Conservation (phyloP, 176 grass and related monocot genomes). For the Elymus sibiricus region DNA sequence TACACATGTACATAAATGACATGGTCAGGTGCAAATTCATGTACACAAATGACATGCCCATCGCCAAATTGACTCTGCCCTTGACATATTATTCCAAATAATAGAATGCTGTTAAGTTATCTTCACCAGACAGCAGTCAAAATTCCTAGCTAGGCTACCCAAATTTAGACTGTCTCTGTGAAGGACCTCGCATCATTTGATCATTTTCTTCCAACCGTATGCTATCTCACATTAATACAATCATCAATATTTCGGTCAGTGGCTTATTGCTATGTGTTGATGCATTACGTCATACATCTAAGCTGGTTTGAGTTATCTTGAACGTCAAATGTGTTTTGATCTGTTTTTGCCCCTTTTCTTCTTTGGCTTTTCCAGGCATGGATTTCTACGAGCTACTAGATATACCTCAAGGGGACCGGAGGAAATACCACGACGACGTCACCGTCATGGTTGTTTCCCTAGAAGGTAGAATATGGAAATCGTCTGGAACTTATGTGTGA, state of each 20-base stretch:
- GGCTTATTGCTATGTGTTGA: not conserved
- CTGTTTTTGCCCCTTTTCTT: not conserved
- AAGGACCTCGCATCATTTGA: not conserved
- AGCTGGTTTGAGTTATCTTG: not conserved
- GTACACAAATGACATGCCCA: not conserved
- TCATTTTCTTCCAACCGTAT: not conserved
- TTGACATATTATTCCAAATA: not conserved
- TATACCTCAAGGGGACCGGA: constrained; percentile 88
- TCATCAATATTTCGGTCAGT: not conserved
- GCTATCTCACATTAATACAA: not conserved
- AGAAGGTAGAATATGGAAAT: constrained; percentile 96
- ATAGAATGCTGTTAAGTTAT: not conserved
- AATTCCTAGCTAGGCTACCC: not conserved
- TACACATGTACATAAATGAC: not conserved
- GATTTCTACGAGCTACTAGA: constrained; percentile 83
- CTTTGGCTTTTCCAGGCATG: constrained; percentile 51
- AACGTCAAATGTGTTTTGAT: not conserved
- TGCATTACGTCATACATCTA: not conserved
- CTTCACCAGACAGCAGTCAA: not conserved
- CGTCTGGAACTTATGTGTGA: constrained; percentile 75
- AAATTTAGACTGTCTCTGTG: not conserved
- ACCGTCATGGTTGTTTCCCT: constrained; percentile 93
- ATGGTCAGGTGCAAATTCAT: constrained; percentile 10
- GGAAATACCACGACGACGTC: constrained; percentile 94
- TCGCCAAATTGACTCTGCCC: not conserved